A percentile compares a stretch with the other conserved stretches of the same genome.
These are phyloP conservation scores for Paramecium octaurelia DNA, from an alignment of 73 alveolate species.

Conservation along the genomic window DNA sequence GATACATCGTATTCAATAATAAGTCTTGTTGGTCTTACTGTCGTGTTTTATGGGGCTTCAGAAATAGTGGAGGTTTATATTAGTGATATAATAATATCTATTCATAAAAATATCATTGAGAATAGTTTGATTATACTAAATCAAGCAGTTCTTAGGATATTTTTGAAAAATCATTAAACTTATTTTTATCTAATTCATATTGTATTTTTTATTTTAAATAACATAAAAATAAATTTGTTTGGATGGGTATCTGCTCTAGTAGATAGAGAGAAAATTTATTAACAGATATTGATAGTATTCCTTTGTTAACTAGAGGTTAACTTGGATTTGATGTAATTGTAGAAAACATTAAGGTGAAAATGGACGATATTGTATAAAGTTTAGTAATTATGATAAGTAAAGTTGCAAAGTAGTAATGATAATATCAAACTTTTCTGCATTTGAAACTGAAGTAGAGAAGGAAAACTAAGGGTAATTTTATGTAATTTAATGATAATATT, in stretches of 20 bases:
- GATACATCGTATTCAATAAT: too few relatives aligned
- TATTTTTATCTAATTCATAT: background rate
- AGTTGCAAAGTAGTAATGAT: background rate
- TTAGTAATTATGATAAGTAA: background rate
- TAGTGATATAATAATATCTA: background rate
- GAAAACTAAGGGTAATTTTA: slow-evolving; percentile 12
- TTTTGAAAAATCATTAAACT: too few relatives aligned
- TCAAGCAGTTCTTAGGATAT: background rate
- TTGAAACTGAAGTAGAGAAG: background rate
- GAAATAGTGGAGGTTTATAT: too few relatives aligned
- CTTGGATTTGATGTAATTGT: background rate
- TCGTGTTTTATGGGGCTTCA: too few relatives aligned
- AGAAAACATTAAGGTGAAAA: background rate
- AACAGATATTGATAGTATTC: background rate
- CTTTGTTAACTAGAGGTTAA: background rate
- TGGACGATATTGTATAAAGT: background rate
- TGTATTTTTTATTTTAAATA: background rate
- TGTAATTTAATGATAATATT: background rate
- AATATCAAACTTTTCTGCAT: background rate
- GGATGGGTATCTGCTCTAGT: slow-evolving; percentile 11
- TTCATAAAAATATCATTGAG: background rate
- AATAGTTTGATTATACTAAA: background rate
- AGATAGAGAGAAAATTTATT: background rate
- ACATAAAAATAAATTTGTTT: background rate
- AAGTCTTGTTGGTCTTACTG: background rate